These are phyloP conservation scores for Pseudogymnoascus sp. DNA, from an alignment of 2,329 filamentous ascomycete species.

Conservation along the genomic window DNA sequence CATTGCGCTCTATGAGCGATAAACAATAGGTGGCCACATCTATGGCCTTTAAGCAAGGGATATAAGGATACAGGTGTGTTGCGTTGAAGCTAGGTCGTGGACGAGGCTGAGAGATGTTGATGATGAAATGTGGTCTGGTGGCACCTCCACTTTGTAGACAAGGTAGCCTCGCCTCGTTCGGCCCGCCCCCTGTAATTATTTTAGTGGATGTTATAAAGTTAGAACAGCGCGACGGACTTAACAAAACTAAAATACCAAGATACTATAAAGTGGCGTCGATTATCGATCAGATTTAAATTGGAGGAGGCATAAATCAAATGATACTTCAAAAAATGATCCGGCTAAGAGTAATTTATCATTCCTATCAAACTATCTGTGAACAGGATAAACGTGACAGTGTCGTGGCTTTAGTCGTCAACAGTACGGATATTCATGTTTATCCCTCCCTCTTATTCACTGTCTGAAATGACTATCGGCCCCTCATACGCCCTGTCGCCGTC, in stretches of 20 bases:
- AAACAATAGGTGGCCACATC: neutral
- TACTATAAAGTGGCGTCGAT: neutral
- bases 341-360: neutral
- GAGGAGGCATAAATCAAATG: neutral
- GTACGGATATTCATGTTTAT: neutral
- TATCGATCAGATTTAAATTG: neutral
- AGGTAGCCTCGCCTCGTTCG: constrained; percentile 1
- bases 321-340: neutral
- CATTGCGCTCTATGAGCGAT: constrained; percentile 5
- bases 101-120: constrained; percentile 3
- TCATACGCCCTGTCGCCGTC: neutral
- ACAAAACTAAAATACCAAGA: neutral
- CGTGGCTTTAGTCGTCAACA: neutral
- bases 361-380: neutral
- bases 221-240: neutral
- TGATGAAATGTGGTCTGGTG: constrained; percentile 6
- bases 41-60: neutral
- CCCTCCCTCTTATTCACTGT: neutral
- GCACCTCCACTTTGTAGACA: neutral
- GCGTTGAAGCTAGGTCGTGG: neutral
- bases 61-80: neutral
- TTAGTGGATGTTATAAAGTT: neutral
- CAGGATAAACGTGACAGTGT: neutral
- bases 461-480: neutral
- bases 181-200: neutral